These are phyloP conservation scores for Butyriboletus loyo DNA, from an alignment of 768 basidiomycete genomes.

Conservation along the genomic window DNA sequence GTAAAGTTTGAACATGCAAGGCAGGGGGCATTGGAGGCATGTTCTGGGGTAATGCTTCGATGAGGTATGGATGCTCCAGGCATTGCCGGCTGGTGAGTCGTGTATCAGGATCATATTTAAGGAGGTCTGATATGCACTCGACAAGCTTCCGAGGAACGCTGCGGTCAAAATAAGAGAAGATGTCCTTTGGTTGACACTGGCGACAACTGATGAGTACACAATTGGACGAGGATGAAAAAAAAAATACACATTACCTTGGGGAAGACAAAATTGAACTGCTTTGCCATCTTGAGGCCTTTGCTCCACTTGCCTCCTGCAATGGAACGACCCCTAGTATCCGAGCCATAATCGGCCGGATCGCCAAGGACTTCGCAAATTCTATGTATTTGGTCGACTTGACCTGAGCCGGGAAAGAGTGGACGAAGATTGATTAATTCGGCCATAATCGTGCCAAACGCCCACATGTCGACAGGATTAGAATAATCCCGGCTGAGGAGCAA, in stretches of 20 bases:
- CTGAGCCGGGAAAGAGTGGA: slow-evolving; percentile 91
- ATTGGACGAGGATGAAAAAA: not conserved
- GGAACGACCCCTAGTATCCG: slow-evolving; percentile 62
- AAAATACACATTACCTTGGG: slow-evolving; percentile 58
- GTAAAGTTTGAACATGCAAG: slow-evolving; percentile 40
- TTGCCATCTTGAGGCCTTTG: slow-evolving; percentile 83
- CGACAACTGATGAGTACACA: slow-evolving; percentile 6
- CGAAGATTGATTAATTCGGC: slow-evolving; percentile 93
- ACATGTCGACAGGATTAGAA: slow-evolving; percentile 97
- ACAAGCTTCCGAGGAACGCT: slow-evolving; percentile 76
- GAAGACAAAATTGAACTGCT: slow-evolving; percentile 81
- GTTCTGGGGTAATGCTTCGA: slow-evolving; percentile 69
- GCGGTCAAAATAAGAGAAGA: slow-evolving; percentile 73
- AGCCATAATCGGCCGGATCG: slow-evolving; percentile 84
- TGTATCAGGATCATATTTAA: slow-evolving; percentile 86
- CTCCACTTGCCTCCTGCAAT: slow-evolving; percentile 89
- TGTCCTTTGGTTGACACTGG: slow-evolving; percentile 63
- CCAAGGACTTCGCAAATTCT: slow-evolving; percentile 92
- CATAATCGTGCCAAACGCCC: slow-evolving; percentile 98
- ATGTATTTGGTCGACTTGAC: slow-evolving; percentile 89
- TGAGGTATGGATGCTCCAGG: slow-evolving; percentile 85
- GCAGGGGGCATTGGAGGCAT: slow-evolving; percentile 61
- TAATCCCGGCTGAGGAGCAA: slow-evolving; percentile 89
- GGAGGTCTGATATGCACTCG: slow-evolving; percentile 87
- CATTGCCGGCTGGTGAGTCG: slow-evolving; percentile 87